Base-by-base conservation (phyloP, 345 rosid genomes). In the Syzygium aqueum region DNA sequence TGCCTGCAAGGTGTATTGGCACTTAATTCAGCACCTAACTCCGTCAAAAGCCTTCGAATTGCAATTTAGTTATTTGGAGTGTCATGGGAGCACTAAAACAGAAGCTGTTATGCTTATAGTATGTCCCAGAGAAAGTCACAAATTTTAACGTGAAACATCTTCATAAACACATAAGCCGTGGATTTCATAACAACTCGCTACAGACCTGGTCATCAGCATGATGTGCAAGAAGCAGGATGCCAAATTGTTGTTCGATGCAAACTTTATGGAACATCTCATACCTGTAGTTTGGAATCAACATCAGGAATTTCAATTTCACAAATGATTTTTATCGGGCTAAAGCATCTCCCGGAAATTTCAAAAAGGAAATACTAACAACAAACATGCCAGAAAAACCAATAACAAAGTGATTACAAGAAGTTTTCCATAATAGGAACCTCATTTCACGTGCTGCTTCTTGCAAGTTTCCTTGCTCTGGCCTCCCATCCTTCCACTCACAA, bases 161-260 rank as follows among this genome's bases (percentile, higher is more conserved):
- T 37, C 27, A 37, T 73, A 73, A 73, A 37, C 15, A 37, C 82
- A 73, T 73, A 19, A 73, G 80, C 80, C 12, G 9, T 73, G 49
- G 49, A 37, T 73, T 73, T 73, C 82, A 40, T 85, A 28, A 30
- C 57, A 22, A 50, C 54, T 80, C 2, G 15, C 40, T 86, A 51
- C 87, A 85, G 87, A 94, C 99, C 99, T 96, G 99, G 88, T 96
- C 99, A 90, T 95, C 98, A 46, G 96, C 95, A 85, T 95, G 99
- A 91, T 97, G 99, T 5, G 98, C 99, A 92, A 96, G 91, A 89
- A 97, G 97, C 85, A 97, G 91, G 87, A 95, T 98, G n/a, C 92
- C 86, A 80, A 92, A 92, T 90, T 88, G 96, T 57, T 93, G 91
- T 85, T 88, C 88, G 28, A 90, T 77, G 87, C 99, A 96, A 88